phyloP scores from a whole-genome alignment of 192 early-diverging fungal genomes.

The Mortierella claussenii region DNA sequence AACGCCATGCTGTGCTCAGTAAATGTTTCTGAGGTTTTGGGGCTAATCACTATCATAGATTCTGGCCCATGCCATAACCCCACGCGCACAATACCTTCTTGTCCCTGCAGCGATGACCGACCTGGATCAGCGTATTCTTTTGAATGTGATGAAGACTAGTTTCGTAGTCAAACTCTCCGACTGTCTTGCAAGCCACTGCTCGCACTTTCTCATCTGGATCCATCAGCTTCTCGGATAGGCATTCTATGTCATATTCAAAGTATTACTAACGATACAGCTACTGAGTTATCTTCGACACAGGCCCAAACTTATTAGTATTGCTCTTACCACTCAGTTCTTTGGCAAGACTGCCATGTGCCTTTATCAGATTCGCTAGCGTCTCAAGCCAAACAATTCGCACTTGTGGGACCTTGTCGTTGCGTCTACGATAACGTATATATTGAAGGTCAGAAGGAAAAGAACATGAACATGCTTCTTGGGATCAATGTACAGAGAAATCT shows the following conservation, averaged over 20 bases:
- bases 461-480: not conserved
- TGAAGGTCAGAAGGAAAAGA: not conserved
- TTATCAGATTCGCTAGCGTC: constrained; percentile 67
- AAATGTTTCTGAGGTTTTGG: not conserved
- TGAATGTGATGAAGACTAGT: constrained; percentile 65
- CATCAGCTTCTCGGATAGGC: constrained; percentile 63
- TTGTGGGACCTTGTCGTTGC: constrained; percentile 76
- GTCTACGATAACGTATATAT: constrained; percentile 39
- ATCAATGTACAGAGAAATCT: not conserved
- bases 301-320: not conserved
- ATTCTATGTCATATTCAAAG: constrained; percentile 16
- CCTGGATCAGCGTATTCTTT: constrained; percentile 64
- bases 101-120: constrained; percentile 89
- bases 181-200: constrained; percentile 70
- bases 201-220: constrained; percentile 97
- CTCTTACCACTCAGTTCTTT: constrained; percentile 75
- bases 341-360: constrained; percentile 75
- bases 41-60: too few relatives aligned
- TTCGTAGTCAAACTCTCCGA: constrained; percentile 75
- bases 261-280: not conserved
- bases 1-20: not conserved
- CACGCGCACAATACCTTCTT: constrained; percentile 70
- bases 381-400: constrained; percentile 85
- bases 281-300: not conserved
- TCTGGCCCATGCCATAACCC: too few relatives aligned